These are phyloP conservation scores for Sphaerobolus stellatus DNA, from an alignment of 1,284 basidiomycete species.

Conservation along the genomic window DNA sequence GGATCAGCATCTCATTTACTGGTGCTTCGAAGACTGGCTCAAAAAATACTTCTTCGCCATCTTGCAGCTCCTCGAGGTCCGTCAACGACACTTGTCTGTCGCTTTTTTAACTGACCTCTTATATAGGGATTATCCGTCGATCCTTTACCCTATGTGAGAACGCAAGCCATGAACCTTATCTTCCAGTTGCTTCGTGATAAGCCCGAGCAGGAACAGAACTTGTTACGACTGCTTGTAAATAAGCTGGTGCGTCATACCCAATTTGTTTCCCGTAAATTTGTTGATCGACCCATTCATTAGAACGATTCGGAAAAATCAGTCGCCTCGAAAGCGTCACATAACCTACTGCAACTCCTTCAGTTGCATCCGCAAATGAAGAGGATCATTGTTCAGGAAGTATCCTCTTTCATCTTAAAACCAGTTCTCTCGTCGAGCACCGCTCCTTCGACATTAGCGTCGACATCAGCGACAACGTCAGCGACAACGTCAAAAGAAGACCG, in stretches of 20 bases:
- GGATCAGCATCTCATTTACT: constrained; percentile 76
- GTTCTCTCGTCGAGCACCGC: constrained; percentile 42
- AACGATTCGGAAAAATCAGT: constrained; percentile 89
- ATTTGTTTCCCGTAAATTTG: neutral
- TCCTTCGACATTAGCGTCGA: constrained; percentile 32
- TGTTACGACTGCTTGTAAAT: constrained; percentile 90
- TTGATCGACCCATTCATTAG: constrained; percentile 35
- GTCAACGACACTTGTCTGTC: constrained; percentile 16
- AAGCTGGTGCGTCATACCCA: constrained; percentile 66
- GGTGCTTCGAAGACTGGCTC: constrained; percentile 95
- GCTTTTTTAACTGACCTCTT: constrained; percentile 8
- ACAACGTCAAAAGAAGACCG: too few relatives aligned
- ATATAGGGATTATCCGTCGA: constrained; percentile 80
- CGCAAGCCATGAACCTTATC: constrained; percentile 67
- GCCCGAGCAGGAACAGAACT: constrained; percentile 96
- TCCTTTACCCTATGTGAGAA: constrained; percentile 85
- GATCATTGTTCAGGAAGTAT: constrained; percentile 87
- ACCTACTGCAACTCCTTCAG: constrained; percentile 87
- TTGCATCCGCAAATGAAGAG: constrained; percentile 93
- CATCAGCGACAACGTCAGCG: constrained; percentile 29
- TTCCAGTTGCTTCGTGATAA: constrained; percentile 84
- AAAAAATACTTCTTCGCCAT: constrained; percentile 97
- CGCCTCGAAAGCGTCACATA: constrained; percentile 88
- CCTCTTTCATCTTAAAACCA: constrained; percentile 72
- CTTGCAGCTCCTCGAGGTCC: constrained; percentile 86